A percentile compares a stretch with the other conserved stretches of the same genome.
These are phyloP conservation scores for Tubosaeta sp. DNA, from an alignment of 768 basidiomycete genomes.

Conservation along the genomic window DNA sequence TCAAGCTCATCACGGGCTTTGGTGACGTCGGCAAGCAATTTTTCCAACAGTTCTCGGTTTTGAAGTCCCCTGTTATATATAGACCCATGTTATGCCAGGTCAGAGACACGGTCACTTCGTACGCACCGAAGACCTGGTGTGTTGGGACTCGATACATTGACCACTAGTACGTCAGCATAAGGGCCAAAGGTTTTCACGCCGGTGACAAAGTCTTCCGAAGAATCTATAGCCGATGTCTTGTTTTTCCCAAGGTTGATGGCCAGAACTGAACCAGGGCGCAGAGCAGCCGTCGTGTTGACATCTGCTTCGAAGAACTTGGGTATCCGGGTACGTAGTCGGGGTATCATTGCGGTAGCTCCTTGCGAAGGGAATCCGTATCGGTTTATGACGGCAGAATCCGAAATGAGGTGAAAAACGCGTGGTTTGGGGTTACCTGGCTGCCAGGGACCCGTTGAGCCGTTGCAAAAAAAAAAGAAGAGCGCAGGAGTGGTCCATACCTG, in stretches of 20 bases:
- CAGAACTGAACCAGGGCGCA: constrained; percentile 64
- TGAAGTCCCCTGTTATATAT: constrained; percentile 63
- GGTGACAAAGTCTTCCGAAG: too few relatives aligned
- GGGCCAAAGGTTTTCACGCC: constrained; percentile 63
- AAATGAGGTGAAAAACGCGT: constrained; percentile 83
- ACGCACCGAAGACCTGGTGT: constrained; percentile 89
- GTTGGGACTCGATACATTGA: constrained; percentile 97
- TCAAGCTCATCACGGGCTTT: constrained; percentile 68
- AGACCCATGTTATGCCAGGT: not conserved
- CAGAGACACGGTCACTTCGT: not conserved
- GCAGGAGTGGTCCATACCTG: constrained; percentile 55
- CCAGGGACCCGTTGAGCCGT: constrained; percentile 4
- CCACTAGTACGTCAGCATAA: constrained; percentile 87
- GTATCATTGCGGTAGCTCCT: constrained; percentile 76
- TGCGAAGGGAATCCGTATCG: constrained; percentile 98
- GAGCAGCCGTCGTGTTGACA: constrained; percentile 32
- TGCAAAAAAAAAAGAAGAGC: not conserved
- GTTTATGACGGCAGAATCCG: constrained; percentile 84
- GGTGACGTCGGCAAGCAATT: constrained; percentile 67
- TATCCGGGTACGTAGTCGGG: constrained; percentile 72
- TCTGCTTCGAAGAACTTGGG: constrained; percentile 41
- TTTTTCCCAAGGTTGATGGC: constrained; percentile 33
- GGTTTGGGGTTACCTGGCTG: constrained; percentile 91
- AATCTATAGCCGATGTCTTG: too few relatives aligned
- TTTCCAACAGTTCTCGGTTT: constrained; percentile 64